A percentile compares a stretch with the other conserved stretches of the same genome.
These are phyloP conservation scores for Lojkania enalia DNA, from an alignment of 2,329 filamentous ascomycete genomes.

Conservation along the genomic window DNA sequence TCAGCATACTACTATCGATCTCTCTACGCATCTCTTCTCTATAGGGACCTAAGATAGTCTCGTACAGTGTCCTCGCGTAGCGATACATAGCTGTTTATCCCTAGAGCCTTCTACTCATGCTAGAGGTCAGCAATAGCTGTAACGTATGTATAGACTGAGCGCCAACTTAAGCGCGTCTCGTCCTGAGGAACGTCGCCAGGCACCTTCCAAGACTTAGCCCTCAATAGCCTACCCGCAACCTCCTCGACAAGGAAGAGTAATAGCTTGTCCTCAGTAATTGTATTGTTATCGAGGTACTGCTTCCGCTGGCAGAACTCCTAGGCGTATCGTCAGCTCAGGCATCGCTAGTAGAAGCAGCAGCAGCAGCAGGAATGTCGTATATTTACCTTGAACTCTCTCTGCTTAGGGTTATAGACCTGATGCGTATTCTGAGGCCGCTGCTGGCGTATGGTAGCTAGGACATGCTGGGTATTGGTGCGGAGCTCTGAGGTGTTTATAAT, in stretches of 20 bases:
- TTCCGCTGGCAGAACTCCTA: constrained; percentile 3
- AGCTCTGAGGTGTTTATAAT: constrained; percentile 37
- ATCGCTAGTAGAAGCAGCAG: too few relatives aligned
- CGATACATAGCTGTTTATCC: constrained; percentile 6
- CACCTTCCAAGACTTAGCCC: constrained; percentile 8
- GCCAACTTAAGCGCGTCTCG: constrained; percentile 3
- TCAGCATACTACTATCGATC: constrained; percentile 9
- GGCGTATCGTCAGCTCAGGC: too few relatives aligned
- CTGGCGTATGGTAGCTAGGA: constrained; percentile 6
- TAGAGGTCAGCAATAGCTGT: constrained; percentile 9
- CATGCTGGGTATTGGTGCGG: constrained; percentile 7
- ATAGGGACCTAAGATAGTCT: constrained; percentile 11
- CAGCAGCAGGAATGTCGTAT: too few relatives aligned
- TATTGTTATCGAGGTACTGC: constrained; percentile 6
- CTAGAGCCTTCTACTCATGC: constrained; percentile 1
- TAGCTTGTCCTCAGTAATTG: constrained; percentile 9
- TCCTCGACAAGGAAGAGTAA: constrained; percentile 9
- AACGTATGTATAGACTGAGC: constrained; percentile 5
- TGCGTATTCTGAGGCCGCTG: constrained; percentile 7
- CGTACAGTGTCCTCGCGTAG: constrained; percentile 4
- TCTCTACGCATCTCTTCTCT: constrained; percentile 6
- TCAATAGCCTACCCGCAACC: constrained; percentile 5
- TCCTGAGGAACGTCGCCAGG: constrained; percentile 5
- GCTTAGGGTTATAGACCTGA: constrained; percentile 8
- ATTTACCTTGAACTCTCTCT: constrained; percentile 13